phyloP scores from a whole-genome alignment of 2,329 filamentous ascomycete species.

The Epichloe uncinata region DNA sequence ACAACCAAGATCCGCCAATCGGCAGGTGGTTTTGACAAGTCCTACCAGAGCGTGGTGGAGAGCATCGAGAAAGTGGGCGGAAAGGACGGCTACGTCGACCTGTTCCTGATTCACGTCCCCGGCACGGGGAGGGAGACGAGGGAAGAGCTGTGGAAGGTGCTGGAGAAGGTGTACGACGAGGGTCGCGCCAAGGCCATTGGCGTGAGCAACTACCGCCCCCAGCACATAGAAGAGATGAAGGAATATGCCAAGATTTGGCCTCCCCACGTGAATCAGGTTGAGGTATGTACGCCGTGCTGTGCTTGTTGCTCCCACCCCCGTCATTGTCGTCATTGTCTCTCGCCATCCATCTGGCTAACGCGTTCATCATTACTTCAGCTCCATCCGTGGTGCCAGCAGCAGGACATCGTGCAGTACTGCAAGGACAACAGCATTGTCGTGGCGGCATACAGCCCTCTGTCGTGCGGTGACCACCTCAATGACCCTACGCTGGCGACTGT shows the following conservation, averaged over 20 bases:
- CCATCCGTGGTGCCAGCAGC: slow-evolving; percentile 55
- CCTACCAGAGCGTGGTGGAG: slow-evolving; percentile 43
- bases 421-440: slow-evolving; percentile 60
- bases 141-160: slow-evolving; percentile 50
- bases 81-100: slow-evolving; percentile 50
- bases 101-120: slow-evolving; percentile 58
- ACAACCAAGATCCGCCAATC: slow-evolving; percentile 54
- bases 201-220: slow-evolving; percentile 58
- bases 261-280: slow-evolving; percentile 61
- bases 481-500: slow-evolving; percentile 44
- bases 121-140: slow-evolving; percentile 39
- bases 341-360: not conserved
- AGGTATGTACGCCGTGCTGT: slow-evolving; percentile 31
- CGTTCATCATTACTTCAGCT: slow-evolving; percentile 29
- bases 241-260: slow-evolving; percentile 52
- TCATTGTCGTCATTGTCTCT: not conserved
- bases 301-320: not conserved
- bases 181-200: slow-evolving; percentile 53
- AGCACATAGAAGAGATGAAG: slow-evolving; percentile 57
- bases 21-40: slow-evolving; percentile 34
- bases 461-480: slow-evolving; percentile 22
- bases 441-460: slow-evolving; percentile 27
- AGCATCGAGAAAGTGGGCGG: slow-evolving; percentile 50
- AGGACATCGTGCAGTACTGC: slow-evolving; percentile 37
- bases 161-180: slow-evolving; percentile 47